Percentiles rank a stretch among this genome's conserved stretches.
Evolutionary conservation across 2,329 filamentous ascomycete genomes (phyloP).

Genomic region (Aspergillus terreus): DNA sequence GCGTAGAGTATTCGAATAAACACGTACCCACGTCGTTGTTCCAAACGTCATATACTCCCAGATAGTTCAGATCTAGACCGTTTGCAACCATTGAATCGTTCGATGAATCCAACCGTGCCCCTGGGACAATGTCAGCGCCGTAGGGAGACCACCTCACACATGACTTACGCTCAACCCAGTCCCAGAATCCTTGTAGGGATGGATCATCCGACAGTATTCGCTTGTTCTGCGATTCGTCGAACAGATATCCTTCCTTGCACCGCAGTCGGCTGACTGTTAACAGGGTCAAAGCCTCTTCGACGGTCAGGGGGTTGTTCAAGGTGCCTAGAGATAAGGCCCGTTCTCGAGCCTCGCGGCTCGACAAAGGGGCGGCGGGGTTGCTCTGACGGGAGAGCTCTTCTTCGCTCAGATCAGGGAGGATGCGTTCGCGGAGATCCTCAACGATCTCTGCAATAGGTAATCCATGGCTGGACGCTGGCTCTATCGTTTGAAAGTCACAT

Average conservation of each 20-base stretch:
- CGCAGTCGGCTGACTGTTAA: conserved; percentile 43
- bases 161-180: conserved; percentile 50
- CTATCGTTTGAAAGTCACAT: conserved; percentile 28
- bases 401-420: conserved; percentile 15
- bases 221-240: conserved; percentile 55
- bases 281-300: conserved; percentile 38
- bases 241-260: conserved; percentile 53
- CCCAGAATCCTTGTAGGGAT: conserved; percentile 57
- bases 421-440: conserved; percentile 24
- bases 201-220: conserved; percentile 54
- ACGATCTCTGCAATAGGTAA: conserved; percentile 28
- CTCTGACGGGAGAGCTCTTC: conserved; percentile 3
- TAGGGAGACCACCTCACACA: background rate
- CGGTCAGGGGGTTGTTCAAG: conserved; percentile 25
- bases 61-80: conserved; percentile 57
- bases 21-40: conserved; percentile 50
- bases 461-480: conserved; percentile 26
- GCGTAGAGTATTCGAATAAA: background rate
- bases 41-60: conserved; percentile 59
- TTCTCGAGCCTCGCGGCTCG: conserved; percentile 39
- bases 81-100: conserved; percentile 54
- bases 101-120: conserved; percentile 36
- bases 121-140: conserved; percentile 23
- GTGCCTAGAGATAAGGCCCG: conserved; percentile 29
- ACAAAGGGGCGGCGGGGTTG: conserved; percentile 19